Base-by-base conservation (phyloP, 345 rosid genomes). In the Citrus inodora region DNA sequence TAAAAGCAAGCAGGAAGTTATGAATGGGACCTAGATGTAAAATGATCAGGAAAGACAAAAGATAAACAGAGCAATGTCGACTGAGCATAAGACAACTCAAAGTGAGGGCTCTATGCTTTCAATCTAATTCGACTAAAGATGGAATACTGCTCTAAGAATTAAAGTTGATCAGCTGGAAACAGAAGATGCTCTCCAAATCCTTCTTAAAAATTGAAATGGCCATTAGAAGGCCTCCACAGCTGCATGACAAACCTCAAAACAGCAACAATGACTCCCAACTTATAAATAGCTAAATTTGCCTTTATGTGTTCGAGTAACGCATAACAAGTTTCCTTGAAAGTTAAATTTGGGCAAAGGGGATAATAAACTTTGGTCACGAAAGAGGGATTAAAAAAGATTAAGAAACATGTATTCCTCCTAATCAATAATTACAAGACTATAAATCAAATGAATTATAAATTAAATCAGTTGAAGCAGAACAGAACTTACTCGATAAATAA, bases 401-500 rank as follows among this genome's bases (percentile, higher is more conserved):
- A 21, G 58, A 35, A 35, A 35, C 70, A 66, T 9, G 48, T 25
- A 21, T 21, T 66, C 27, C 27, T 66, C 37, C 37, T 21, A 66
- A 21, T 3, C 5, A 66, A 35, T 21, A 11, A 46, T 46, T 46
- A 46, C n/a, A 24, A 69, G 10, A 69, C 21, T n/a, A 69, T 0
- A 38, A 42, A 38, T 17, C 6, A 30, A 70, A 30, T 10, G 3
- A 37, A 76, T 48, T 9, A 4, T 4, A 14, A 9, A 33, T 35
- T 6, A 14, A 9, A 27, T 46, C 42, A 70, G n/a, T 51, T 21
- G 6, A 62, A 53, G 21, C 8, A 67, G 51, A 61, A 79, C 81
- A 67, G 51, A 61, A 82, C 81, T 82, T 84, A 95, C 98, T 66
- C 80, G 88, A 88, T 93, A 95, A 72, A 95, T 93, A 78, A 95